A percentile compares a stretch with the other conserved stretches of the same genome.
Evolutionary conservation across 306 rosid genomes (phyloP).

Genomic region (Quercus ilex): DNA sequence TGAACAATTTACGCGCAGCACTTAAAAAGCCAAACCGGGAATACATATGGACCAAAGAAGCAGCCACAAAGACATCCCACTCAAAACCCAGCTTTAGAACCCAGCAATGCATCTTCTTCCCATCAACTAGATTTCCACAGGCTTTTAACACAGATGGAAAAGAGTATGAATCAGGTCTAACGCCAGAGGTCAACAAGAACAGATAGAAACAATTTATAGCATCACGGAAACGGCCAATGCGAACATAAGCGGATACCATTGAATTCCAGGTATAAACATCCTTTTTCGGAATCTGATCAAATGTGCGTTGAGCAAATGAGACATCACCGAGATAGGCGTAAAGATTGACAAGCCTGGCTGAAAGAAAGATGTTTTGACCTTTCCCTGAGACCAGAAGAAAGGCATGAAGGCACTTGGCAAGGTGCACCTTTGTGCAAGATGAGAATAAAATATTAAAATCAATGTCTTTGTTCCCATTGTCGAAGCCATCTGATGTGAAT

Average conservation of each 20-base stretch:
- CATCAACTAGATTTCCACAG: constrained; percentile 35
- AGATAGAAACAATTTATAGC: constrained; percentile 36
- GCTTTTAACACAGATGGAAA: constrained; percentile 52
- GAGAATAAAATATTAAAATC: constrained; percentile 29
- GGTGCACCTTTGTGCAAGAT: constrained; percentile 35
- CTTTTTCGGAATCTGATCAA: constrained; percentile 35
- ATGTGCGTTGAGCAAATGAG: constrained; percentile 28
- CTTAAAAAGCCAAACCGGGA: constrained; percentile 38
- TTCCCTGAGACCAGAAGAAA: constrained; percentile 45
- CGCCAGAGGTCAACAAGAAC: constrained; percentile 24
- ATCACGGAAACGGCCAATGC: constrained; percentile 28
- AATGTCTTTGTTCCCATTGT: constrained; percentile 19
- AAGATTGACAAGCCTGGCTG: constrained; percentile 41
- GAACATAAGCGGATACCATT: constrained; percentile 50
- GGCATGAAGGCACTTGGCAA: constrained; percentile 42
- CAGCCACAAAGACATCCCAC: constrained; percentile 47
- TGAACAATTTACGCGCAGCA: constrained; percentile 29
- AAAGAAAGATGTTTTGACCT: constrained; percentile 24
- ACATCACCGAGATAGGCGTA: constrained; percentile 42
- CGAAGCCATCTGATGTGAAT: constrained; percentile 17
- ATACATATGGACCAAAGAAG: constrained; percentile 50
- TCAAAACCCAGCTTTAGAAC: constrained; percentile 46
- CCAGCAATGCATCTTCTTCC: constrained; percentile 46
- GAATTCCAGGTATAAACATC: constrained; percentile 55
- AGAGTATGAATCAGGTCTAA: constrained; percentile 44